phyloP scores from a whole-genome alignment of 1,284 basidiomycete species.

The Cryptococcus sp. region DNA sequence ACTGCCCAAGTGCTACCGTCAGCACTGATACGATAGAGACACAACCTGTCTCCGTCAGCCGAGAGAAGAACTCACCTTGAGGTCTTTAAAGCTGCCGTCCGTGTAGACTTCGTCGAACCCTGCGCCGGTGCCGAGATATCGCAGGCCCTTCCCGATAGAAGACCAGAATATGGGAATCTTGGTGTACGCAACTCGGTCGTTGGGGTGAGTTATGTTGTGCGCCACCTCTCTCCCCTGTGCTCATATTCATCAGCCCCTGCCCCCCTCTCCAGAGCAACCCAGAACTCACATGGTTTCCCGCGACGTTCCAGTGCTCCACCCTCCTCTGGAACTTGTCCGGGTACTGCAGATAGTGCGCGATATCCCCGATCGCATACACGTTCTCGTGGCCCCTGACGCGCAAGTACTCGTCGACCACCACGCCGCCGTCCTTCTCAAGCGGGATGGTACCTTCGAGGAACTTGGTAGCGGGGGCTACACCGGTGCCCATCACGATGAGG shows the following conservation, averaged over 20 bases:
- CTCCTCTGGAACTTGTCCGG: constrained; percentile 50
- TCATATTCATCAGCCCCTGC: constrained; percentile 55
- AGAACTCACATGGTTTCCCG: constrained; percentile 39
- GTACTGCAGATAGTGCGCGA: constrained; percentile 73
- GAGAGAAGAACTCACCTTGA: constrained; percentile 60
- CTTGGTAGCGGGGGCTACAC: constrained; percentile 78
- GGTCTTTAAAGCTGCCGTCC: constrained; percentile 68
- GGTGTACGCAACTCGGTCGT: constrained; percentile 45
- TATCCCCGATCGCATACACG: constrained; percentile 87
- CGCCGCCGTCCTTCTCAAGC: constrained; percentile 73
- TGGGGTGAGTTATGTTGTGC: constrained; percentile 60
- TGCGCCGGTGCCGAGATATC: constrained; percentile 69
- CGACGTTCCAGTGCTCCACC: constrained; percentile 89
- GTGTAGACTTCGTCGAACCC: constrained; percentile 71
- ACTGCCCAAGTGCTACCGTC: constrained; percentile 51
- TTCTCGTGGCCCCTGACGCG: constrained; percentile 61
- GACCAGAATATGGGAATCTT: constrained; percentile 87
- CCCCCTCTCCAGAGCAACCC: constrained; percentile 9
- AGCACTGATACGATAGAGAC: too few species aligned
- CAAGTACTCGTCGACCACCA: constrained; percentile 76
- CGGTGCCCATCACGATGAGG: constrained; percentile 82
- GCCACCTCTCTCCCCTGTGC: constrained; percentile 84
- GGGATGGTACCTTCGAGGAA: constrained; percentile 64
- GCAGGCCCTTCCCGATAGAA: constrained; percentile 67
- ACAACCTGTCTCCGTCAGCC: neutral